Base-by-base conservation (phyloP, 495 filamentous ascomycete genomes). In the Astrothelium subdiscretum region DNA sequence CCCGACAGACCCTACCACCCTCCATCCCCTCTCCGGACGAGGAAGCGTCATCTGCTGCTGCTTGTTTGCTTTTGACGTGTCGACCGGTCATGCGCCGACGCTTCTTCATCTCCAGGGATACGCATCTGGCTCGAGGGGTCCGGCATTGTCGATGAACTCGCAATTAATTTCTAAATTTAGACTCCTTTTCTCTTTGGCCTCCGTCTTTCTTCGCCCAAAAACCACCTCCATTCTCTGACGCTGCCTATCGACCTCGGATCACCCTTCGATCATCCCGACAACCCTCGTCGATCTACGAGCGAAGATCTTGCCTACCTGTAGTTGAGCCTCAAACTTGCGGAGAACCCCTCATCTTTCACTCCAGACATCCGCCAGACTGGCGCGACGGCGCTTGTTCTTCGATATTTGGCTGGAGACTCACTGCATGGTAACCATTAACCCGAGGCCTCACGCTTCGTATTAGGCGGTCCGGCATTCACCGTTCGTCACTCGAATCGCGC, bases 91-190 rank as follows among this genome's bases (percentile, higher is more conserved):
- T 54, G 48, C 48, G 20, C 24, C 24, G 12, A 24, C 48, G 5
- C 8, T 54, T 20, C 35, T 6, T 15, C 8, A 6, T 15, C 35
- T 38, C 35, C 35, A 15, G 15, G 35, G 8, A 38, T 8, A 15
- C 35, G 35, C 24, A 27, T 54, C 24, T 15, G 24, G 26, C 48
- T 26, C 20, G 48, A 27, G 22, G 6, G 20, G 48, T 29, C 48
- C 24, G 22, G 22, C 24, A 27, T 29, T 3, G 11, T 54, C 48
- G 20, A 54, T 24, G 29, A 54, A 54, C 20, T 54, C 26, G 12
- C 48, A 26, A 5, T 54, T 54, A 54, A 54, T 54, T 54, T 54
- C 48, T 54, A 54, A 54, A 54, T 54, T 8, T 54, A 54, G 48
- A 8, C 24, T 10, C 48, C 43, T 20, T n/a, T 54, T 54, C 48